phyloP scores from a whole-genome alignment of 345 rosid species.

The Eucalyptus cloeziana region DNA sequence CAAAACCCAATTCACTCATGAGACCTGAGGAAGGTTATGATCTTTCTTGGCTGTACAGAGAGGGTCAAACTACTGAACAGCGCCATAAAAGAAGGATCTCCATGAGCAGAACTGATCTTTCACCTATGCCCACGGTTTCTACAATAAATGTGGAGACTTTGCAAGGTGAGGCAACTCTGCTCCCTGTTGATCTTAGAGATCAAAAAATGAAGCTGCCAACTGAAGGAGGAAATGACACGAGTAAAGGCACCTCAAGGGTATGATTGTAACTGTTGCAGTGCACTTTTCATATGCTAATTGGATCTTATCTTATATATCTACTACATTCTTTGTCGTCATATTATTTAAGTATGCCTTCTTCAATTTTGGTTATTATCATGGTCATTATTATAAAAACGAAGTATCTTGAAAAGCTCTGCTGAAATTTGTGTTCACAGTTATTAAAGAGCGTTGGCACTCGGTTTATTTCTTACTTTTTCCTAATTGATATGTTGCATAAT shows the following conservation, averaged over 20 bases:
- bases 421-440: too few species aligned
- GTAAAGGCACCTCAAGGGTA: too few species aligned
- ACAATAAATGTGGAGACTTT: fast-evolving
- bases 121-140: not conserved
- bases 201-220: fast-evolving
- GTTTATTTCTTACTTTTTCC: too few species aligned
- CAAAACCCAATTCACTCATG: not conserved
- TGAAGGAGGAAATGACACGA: fast-evolving
- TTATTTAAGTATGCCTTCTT: too few species aligned
- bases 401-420: fast-evolving
- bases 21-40: not conserved
- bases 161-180: too few species aligned
- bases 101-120: not conserved
- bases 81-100: not conserved
- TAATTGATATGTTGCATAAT: fast-evolving
- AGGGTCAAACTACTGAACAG: not conserved
- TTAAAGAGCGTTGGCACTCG: fast-evolving
- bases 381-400: fast-evolving
- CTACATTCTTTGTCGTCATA: fast-evolving
- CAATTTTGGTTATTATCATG: too few species aligned
- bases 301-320: fast-evolving
- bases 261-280: too few species aligned
- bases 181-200: fast-evolving
- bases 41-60: not conserved
- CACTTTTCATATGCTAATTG: fast-evolving